phyloP scores from a whole-genome alignment of 2,329 filamentous ascomycete genomes.

The Chaetomium globosum region DNA sequence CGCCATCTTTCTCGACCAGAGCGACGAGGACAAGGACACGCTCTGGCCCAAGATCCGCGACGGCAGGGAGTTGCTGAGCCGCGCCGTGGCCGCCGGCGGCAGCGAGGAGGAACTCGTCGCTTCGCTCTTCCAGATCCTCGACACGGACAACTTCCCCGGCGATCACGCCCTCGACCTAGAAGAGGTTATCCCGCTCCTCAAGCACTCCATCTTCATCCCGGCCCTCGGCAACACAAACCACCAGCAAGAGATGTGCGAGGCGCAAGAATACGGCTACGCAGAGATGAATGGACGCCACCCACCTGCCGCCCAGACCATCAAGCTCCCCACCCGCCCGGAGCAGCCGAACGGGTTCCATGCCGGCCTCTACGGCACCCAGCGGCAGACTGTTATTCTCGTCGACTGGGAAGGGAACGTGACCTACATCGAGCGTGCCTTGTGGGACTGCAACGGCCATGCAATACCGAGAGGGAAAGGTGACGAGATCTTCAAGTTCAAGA shows the following conservation, averaged over 20 bases:
- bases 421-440: constrained; percentile 62
- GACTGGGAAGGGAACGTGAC: constrained; percentile 65
- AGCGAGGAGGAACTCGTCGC: constrained; percentile 55
- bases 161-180: constrained; percentile 52
- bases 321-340: constrained; percentile 45
- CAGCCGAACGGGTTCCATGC: constrained; percentile 52
- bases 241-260: constrained; percentile 50
- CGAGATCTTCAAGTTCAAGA: constrained; percentile 57
- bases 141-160: constrained; percentile 58
- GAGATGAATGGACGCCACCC: constrained; percentile 41
- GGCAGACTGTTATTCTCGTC: constrained; percentile 64
- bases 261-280: constrained; percentile 40
- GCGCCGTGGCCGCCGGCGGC: constrained; percentile 49
- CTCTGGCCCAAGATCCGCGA: constrained; percentile 63
- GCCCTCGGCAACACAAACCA: constrained; percentile 56
- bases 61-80: constrained; percentile 53
- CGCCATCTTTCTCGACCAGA: constrained; percentile 56
- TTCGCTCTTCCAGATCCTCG: constrained; percentile 57
- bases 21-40: constrained; percentile 36
- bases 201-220: constrained; percentile 64
- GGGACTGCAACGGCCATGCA: constrained; percentile 59
- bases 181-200: constrained; percentile 56
- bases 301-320: constrained; percentile 42
- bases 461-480: constrained; percentile 60
- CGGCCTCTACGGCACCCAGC: constrained; percentile 66